Conservation (phyloP, 176 grass and related monocot species). For the Pharus latifolius region DNA sequence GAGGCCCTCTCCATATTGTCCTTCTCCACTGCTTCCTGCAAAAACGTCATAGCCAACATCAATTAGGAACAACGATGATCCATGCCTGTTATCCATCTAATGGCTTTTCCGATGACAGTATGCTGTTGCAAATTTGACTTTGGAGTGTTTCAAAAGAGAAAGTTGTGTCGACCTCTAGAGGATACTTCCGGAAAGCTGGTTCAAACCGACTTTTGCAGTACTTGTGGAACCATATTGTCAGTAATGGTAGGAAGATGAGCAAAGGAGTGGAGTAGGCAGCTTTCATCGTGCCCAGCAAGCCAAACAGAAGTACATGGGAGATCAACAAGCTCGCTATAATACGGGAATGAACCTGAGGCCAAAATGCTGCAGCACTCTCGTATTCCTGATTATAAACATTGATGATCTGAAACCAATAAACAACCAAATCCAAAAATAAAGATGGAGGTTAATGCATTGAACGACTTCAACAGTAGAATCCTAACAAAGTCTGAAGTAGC, state of each 20-base stretch:
- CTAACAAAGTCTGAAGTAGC: not conserved
- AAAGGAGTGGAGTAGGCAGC: conserved; percentile 83
- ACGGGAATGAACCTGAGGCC: conserved; percentile 81
- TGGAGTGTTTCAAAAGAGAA: not conserved
- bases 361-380: conserved; percentile 81
- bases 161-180: conserved; percentile 51
- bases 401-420: conserved; percentile 59
- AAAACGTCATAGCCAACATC: not conserved
- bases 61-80: not conserved
- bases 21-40: conserved; percentile 91
- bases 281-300: conserved; percentile 74
- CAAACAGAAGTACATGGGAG: conserved; percentile 67
- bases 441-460: not conserved
- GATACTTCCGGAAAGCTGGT: conserved; percentile 84
- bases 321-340: conserved; percentile 89
- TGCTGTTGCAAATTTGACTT: not conserved
- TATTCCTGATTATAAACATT: conserved; percentile 99
- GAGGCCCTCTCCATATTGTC: conserved; percentile 62
- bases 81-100: too few species aligned
- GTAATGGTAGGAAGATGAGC: conserved; percentile 62
- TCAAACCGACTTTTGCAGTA: conserved; percentile 96
- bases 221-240: conserved; percentile 88
- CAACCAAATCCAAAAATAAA: not conserved
- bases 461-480: not conserved
- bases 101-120: not conserved